Percentiles rank a stretch among this genome's conserved stretches.
These are phyloP conservation scores for Ganoderma sp. DNA, from an alignment of 1,284 basidiomycete species.

Conservation along the genomic window DNA sequence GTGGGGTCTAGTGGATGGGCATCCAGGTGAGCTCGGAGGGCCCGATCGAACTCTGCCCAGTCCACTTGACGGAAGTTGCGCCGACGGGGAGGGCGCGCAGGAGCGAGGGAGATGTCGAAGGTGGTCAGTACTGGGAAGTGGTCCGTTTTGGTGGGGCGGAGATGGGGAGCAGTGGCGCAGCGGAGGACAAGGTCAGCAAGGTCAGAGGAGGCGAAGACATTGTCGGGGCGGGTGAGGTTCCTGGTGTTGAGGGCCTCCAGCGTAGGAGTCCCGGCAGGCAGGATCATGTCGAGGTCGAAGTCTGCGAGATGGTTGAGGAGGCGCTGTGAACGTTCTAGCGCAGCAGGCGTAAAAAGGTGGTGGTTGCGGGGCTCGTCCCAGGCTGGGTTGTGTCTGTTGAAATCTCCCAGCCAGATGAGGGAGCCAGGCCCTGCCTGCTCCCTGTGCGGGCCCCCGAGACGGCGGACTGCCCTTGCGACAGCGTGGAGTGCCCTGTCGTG, in stretches of 20 bases:
- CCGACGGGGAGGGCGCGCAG: not conserved
- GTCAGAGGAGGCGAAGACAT: slow-evolving; percentile 39
- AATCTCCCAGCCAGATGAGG: slow-evolving; percentile 51
- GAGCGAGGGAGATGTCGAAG: slow-evolving; percentile 19
- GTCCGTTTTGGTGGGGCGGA: slow-evolving; percentile 34
- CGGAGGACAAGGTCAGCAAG: slow-evolving; percentile 25
- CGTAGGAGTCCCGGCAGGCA: slow-evolving; percentile 40
- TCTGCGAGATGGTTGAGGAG: slow-evolving; percentile 34
- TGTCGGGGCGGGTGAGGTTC: slow-evolving; percentile 43
- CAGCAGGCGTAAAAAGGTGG: slow-evolving; percentile 42
- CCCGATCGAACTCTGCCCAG: slow-evolving; percentile 34
- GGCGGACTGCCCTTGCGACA: slow-evolving; percentile 10
- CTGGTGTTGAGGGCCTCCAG: slow-evolving; percentile 35
- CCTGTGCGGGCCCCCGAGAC: not conserved
- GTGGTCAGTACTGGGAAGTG: slow-evolving; percentile 38
- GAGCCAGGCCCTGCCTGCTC: slow-evolving; percentile 12
- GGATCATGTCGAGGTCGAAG: slow-evolving; percentile 36
- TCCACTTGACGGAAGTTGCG: slow-evolving; percentile 37
- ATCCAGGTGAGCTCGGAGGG: slow-evolving; percentile 14
- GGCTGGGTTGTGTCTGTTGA: slow-evolving; percentile 55
- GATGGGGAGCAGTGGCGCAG: slow-evolving; percentile 28
- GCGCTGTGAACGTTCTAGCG: slow-evolving; percentile 27
- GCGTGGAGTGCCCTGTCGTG: slow-evolving; percentile 32
- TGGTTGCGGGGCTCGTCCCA: slow-evolving; percentile 50
- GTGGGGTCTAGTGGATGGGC: not conserved